phyloP scores from a whole-genome alignment of 148 eudicot species.

The Mesembryanthemum crystallinum region DNA sequence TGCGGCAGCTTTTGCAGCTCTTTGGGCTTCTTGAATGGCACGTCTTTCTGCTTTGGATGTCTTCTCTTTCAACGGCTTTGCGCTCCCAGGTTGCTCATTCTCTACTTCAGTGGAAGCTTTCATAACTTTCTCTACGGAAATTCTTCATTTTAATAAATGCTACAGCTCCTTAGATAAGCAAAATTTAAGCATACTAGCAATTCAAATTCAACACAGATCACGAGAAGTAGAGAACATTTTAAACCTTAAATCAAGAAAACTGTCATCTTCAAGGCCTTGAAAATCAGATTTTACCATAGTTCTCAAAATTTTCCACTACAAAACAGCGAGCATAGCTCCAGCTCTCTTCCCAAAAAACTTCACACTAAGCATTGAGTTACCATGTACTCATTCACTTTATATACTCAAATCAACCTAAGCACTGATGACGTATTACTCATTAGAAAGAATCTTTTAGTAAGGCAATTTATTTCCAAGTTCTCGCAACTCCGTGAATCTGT shows the following conservation, averaged over 20 bases:
- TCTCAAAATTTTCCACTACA: not conserved
- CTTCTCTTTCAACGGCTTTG: conserved; percentile 72
- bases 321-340: not conserved
- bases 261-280: not conserved
- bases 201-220: not conserved
- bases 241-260: not conserved
- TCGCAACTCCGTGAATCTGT: not conserved
- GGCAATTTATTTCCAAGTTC: not conserved
- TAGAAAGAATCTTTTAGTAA: not conserved
- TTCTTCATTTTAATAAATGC: conserved; percentile 23
- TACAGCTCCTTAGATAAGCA: conserved; percentile 14
- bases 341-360: not conserved
- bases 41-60: conserved; percentile 93
- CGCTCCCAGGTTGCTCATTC: conserved; percentile 38
- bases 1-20: conserved; percentile 93
- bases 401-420: not conserved
- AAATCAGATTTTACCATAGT: not conserved
- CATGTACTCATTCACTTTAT: not conserved
- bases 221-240: not conserved
- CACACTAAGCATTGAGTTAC: not conserved
- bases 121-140: conserved; percentile 51
- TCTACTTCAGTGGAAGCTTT: conserved; percentile 42
- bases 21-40: conserved; percentile 89
- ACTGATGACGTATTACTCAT: not conserved
- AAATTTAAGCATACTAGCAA: conserved; percentile 12